phyloP scores from a whole-genome alignment of 345 rosid species.

The Trapa bicornis region DNA sequence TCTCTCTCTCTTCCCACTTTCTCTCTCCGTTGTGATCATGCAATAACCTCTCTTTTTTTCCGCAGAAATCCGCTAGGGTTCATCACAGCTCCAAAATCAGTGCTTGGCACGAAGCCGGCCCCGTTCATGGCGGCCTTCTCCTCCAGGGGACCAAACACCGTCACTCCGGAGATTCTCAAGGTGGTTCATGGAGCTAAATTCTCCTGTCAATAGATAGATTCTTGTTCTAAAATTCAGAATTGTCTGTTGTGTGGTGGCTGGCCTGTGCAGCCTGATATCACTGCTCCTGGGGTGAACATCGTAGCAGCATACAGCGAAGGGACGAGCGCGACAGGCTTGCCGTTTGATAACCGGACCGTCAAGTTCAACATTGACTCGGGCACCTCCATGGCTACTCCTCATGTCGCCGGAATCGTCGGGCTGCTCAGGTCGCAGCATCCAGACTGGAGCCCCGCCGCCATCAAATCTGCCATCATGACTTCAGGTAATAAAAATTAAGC shows the following conservation, averaged over 20 bases:
- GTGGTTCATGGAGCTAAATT: conserved; percentile 6
- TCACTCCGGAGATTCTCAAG: conserved; percentile 57
- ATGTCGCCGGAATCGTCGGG: conserved; percentile 23
- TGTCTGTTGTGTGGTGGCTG: too few relatives aligned
- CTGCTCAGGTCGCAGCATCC: conserved; percentile 17
- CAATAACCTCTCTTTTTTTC: background rate
- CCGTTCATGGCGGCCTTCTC: conserved; percentile 64
- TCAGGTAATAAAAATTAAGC: conserved; percentile 3
- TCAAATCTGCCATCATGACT: conserved; percentile 22
- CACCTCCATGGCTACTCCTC: conserved; percentile 31
- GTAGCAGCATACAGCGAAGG: conserved; percentile 44
- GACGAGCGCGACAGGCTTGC: conserved; percentile 21
- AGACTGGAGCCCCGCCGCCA: conserved; percentile 25
- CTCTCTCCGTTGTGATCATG: too few relatives aligned
- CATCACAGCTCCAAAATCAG: conserved; percentile 21
- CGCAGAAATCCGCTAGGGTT: conserved; percentile 36
- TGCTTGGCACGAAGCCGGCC: conserved; percentile 30
- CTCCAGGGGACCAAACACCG: conserved; percentile 45
- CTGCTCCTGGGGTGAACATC: conserved; percentile 70
- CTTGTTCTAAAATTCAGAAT: too few relatives aligned
- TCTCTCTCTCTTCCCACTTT: background rate
- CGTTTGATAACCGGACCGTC: conserved; percentile 26
- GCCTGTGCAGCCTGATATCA: conserved; percentile 46
- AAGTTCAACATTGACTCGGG: conserved; percentile 24
- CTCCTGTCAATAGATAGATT: too few relatives aligned